Percentiles rank a stretch among this genome's conserved stretches.
Conservation (phyloP, 2,329 filamentous ascomycete genomes). For the Trichoderma koningii region DNA sequence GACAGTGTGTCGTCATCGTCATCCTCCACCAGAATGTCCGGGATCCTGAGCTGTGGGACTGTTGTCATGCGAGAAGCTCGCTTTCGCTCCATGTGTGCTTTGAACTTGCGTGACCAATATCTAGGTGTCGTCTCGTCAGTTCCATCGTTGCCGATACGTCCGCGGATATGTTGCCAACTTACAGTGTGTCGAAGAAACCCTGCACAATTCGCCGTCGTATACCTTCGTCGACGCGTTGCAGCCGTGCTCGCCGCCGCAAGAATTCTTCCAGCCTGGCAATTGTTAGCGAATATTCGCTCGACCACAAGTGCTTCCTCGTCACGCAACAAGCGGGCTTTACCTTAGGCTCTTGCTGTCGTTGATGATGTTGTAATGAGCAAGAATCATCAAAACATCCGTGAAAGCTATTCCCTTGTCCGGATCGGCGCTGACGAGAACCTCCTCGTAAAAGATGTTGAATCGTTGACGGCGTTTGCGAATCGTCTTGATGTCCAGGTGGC, state of each 20-base stretch:
- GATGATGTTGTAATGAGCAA: slow-evolving; percentile 98
- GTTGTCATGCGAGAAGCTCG: slow-evolving; percentile 73
- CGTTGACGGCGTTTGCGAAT: slow-evolving; percentile 75
- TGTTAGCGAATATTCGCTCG: not conserved
- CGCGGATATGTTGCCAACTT: slow-evolving; percentile 40
- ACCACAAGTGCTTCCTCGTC: not conserved
- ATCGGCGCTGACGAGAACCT: slow-evolving; percentile 91
- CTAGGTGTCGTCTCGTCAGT: slow-evolving; percentile 41
- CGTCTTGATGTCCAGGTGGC: slow-evolving; percentile 70
- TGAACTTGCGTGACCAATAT: slow-evolving; percentile 83
- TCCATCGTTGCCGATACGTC: not conserved
- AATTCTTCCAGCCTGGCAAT: slow-evolving; percentile 80
- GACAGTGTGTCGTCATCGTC: slow-evolving; percentile 47
- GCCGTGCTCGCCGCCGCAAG: slow-evolving; percentile 79
- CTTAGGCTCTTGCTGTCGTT: slow-evolving; percentile 93
- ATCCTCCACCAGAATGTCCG: slow-evolving; percentile 88
- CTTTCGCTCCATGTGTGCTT: slow-evolving; percentile 71
- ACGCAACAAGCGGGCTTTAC: slow-evolving; percentile 47
- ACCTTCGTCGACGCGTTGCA: slow-evolving; percentile 94
- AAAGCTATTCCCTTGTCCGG: slow-evolving; percentile 88
- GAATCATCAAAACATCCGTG: slow-evolving; percentile 87
- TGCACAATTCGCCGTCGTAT: slow-evolving; percentile 87
- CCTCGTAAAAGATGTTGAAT: slow-evolving; percentile 96
- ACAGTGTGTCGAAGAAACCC: slow-evolving; percentile 93
- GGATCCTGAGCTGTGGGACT: slow-evolving; percentile 78